A percentile compares a stretch with the other conserved stretches of the same genome.
phyloP scores from a whole-genome alignment of 805 yeast genomes.

The Sungouiozyma intestinalis region DNA sequence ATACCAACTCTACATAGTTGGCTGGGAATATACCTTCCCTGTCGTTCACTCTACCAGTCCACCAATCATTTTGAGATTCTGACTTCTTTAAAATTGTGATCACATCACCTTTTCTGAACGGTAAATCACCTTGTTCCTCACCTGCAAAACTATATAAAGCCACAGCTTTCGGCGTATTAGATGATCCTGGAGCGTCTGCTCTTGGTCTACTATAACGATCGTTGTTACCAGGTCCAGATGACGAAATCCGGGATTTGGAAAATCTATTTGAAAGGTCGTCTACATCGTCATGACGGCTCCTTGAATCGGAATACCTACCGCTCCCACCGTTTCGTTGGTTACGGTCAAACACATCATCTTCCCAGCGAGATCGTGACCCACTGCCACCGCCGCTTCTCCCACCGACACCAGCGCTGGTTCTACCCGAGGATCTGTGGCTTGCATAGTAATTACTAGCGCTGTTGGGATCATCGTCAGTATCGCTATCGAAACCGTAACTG shows the following conservation, averaged over 20 bases:
- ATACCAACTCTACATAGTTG: conserved; percentile 74
- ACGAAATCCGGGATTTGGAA: conserved; percentile 27
- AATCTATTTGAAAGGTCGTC: conserved; percentile 33
- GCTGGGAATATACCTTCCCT: conserved; percentile 97
- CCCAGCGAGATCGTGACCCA: conserved; percentile 51
- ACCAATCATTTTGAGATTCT: conserved; percentile 91
- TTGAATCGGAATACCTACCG: conserved; percentile 10
- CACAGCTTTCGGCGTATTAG: conserved; percentile 62
- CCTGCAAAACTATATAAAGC: conserved; percentile 87
- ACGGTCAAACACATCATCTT: conserved; percentile 73
- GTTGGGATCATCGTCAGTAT: conserved; percentile 23
- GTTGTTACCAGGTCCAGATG: conserved; percentile 31
- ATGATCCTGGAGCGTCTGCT: conserved; percentile 7
- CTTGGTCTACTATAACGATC: conserved; percentile 6
- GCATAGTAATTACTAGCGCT: conserved; percentile 35
- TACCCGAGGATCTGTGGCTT: conserved; percentile 16
- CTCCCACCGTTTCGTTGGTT: conserved; percentile 7
- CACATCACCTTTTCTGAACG: conserved; percentile 90
- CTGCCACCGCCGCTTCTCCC: conserved; percentile 14
- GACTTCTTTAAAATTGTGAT: conserved; percentile 79
- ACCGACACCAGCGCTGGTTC: conserved; percentile 6
- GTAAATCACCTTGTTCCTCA: conserved; percentile 84
- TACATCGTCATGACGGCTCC: conserved; percentile 14
- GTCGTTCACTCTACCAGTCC: conserved; percentile 90
- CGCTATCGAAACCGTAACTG: conserved; percentile 5